These are phyloP conservation scores for Quercus phellos DNA, from an alignment of 331 rosid genomes.

Conservation along the genomic window DNA sequence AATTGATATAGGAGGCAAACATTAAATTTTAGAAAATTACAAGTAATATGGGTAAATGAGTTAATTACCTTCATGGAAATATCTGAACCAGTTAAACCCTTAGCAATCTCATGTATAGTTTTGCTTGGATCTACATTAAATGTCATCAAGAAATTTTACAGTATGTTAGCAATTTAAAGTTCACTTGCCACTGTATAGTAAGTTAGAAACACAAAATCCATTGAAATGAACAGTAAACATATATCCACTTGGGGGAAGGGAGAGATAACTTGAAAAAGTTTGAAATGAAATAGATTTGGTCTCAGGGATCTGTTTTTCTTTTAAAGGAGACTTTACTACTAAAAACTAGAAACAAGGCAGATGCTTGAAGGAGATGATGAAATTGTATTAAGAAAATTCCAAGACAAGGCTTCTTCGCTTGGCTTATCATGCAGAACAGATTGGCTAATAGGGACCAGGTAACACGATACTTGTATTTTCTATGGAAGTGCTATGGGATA, in stretches of 20 bases:
- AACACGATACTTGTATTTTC: neutral
- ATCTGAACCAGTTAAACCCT: conserved; percentile 37
- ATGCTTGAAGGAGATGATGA: neutral
- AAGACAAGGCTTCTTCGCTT: neutral
- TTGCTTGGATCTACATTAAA: conserved; percentile 36
- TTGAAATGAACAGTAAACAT: neutral
- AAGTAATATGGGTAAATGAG: neutral
- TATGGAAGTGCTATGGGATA: neutral
- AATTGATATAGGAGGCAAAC: no score
- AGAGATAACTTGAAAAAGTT: no score
- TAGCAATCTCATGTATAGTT: conserved; percentile 48
- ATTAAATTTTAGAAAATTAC: neutral
- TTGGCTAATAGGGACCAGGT: neutral
- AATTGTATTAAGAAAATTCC: neutral
- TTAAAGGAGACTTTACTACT: neutral
- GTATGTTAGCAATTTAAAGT: neutral
- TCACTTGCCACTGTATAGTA: neutral
- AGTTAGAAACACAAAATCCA: neutral
- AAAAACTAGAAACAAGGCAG: neutral
- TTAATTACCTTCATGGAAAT: conserved; percentile 39
- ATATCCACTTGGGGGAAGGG: neutral
- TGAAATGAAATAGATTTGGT: neutral
- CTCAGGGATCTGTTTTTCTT: neutral
- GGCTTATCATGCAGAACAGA: neutral
- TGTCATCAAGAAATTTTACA: neutral